Conservation (phyloP, 148 eudicot species). For the Fagopyrum esculentum region DNA sequence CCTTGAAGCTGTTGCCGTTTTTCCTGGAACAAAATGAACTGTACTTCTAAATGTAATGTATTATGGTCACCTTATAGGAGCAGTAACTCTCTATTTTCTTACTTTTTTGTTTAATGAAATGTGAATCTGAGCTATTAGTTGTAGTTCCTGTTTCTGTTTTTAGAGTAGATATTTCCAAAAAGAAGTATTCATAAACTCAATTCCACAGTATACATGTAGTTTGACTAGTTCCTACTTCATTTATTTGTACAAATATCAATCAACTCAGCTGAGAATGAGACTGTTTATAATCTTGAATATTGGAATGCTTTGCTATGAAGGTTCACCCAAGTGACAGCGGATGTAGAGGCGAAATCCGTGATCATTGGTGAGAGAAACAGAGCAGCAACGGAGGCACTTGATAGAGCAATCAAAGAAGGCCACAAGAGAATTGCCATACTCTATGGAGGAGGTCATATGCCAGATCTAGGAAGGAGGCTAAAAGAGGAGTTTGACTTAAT, state of each 20-base stretch:
- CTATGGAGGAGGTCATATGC: constrained; percentile 99
- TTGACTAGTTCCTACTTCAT: background rate
- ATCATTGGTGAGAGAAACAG: constrained; percentile 91
- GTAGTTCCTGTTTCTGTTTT: background rate
- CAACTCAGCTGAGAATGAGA: background rate
- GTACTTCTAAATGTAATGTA: background rate
- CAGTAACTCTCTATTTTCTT: background rate
- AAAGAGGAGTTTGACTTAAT: constrained; percentile 67
- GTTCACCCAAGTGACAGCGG: constrained; percentile 69
- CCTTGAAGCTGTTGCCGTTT: background rate
- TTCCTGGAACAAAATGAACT: background rate
- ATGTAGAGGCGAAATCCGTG: constrained; percentile 78
- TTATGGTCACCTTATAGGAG: background rate
- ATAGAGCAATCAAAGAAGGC: constrained; percentile 61
- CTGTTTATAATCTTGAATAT: background rate
- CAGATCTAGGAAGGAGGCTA: constrained; percentile 80
- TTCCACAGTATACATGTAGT: background rate
- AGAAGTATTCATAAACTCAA: background rate
- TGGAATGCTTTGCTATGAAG: constrained; percentile 28
- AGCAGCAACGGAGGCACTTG: constrained; percentile 72
- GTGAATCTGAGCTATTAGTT: background rate
- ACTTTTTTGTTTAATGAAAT: background rate
- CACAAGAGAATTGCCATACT: constrained; percentile 83
- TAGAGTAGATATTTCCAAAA: background rate
- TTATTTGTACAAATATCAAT: background rate